Evolutionary conservation across 176 grass and related monocot species (phyloP), one percentile per base, ranked within the genome.

Genomic region (Carex scoparia): DNA sequence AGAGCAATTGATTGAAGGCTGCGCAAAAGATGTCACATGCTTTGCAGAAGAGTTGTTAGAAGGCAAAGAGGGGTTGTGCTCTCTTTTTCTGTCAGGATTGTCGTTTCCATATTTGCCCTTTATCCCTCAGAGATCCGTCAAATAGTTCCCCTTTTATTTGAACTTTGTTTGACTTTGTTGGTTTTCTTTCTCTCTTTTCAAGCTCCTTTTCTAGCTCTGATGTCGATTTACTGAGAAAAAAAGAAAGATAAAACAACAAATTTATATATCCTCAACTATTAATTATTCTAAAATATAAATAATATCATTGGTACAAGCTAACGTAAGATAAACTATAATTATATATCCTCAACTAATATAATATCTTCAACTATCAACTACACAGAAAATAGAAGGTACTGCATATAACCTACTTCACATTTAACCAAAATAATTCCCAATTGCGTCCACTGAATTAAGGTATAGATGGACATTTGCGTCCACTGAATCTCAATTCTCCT

Each of bases 11-110:
- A 5, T 46, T 3, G 15, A 44, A 14, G 68, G 37, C 35, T 38
- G 16, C 0, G 4, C 14, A 44, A 9, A 71, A 71, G 68, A 71
- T 71, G 35, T 44, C 4, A 14, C 14, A 31, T 76, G 72, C 12
- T 37, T 81, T 10, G 0, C 79, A 48, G 79, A 23, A 64, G 59
- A 4, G 16, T 65, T 44, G 42, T 83, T 55, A 11, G 13, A 69
- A 55, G 81, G 46, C 40, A 49, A 30, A 56, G 49, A 32, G 28
- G 73, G 32, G 49, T 2, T 19, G 32, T 55, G 42, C 30, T 56
- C 61, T 83, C 44, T 83, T 83, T 83, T 68, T 15, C 57, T 69
- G 63, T 51, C 44, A 31, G 49, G 42, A 54, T 54, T 56, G 10
- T 49, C 40, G 54, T 69, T 54, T 69, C 23, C 81, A 69, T 69